Evolutionary conservation across 352 stramenopile species (phyloP).

Genomic region (Phytophthora agathidicida): DNA sequence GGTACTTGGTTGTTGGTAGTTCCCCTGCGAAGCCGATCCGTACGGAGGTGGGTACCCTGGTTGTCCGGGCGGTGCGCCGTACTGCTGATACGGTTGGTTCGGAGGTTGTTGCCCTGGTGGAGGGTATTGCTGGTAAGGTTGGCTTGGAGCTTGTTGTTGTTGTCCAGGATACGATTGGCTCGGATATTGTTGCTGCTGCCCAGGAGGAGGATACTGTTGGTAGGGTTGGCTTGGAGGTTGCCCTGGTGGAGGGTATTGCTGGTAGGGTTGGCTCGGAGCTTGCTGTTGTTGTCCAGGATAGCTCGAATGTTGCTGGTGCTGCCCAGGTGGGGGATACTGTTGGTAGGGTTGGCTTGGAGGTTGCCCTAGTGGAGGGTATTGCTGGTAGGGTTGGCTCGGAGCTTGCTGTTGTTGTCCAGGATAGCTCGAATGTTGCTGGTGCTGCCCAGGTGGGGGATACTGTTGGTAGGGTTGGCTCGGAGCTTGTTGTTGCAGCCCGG

Average conservation of each 20-base stretch:
- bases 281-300: constrained; percentile 22
- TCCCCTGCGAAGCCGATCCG: constrained; percentile 17
- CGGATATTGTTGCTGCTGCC: constrained; percentile 8
- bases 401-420: not conserved
- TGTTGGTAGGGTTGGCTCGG: constrained; percentile 6
- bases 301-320: constrained; percentile 16
- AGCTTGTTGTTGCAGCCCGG: too few species aligned
- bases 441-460: not conserved
- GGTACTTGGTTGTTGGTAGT: constrained; percentile 19
- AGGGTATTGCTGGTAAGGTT: constrained; percentile 10
- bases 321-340: constrained; percentile 35
- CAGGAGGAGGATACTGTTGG: constrained; percentile 5
- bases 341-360: constrained; percentile 13
- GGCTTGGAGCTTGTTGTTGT: constrained; percentile 3
- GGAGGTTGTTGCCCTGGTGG: not conserved
- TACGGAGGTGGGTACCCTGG: constrained; percentile 36
- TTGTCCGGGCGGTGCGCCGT: constrained; percentile 19
- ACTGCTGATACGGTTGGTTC: constrained; percentile 11
- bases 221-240: constrained; percentile 1
- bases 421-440: not conserved
- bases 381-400: constrained; percentile 6
- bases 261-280: constrained; percentile 15
- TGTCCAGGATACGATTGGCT: not conserved
- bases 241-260: constrained; percentile 27
- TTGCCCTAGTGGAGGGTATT: constrained; percentile 7